Evolutionary conservation across 2,329 filamentous ascomycete species (phyloP), one percentile per base, ranked within the genome.

Genomic region (Pseudopyrenochaeta lycopersici): DNA sequence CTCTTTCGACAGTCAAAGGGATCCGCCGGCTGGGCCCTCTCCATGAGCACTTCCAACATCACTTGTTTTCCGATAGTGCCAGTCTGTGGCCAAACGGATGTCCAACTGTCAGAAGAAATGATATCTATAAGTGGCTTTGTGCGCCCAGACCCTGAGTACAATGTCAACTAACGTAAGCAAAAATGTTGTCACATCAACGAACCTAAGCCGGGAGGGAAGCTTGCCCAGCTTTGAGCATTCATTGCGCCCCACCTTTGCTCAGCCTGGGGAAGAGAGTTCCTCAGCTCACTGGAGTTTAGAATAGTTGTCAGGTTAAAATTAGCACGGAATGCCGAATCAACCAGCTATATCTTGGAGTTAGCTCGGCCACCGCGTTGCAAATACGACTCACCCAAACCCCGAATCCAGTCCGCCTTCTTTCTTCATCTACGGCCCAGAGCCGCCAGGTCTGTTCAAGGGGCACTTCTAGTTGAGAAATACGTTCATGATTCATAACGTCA

Each of bases 361-460:
- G 23, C 15, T 9, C 9, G 23, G 9, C 23, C 23, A 27, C 4
- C 23, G 23, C 23, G 23, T 9, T 5, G 23, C 23, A 9, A 4
- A 27, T 27, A 5, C 9, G 9, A 18, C 46, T 29, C 32, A 48
- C 46, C 46, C 46, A 48, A 30, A 41, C 46, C 6, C 27, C 33
- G 20, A 48, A 48, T 18, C 46, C 46, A 18, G 36, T 41, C 6
- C 46, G 23, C 12, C 46, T 9, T n/a, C 46, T 17, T 33, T 48
- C 46, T 20, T 48, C 46, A 11, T 48, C 46, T 3, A 48, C n/a
- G 14, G 27, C 36, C 46, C 46, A 48, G 6, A 48, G 35, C 6
- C 35, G 27, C 46, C 46, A 49, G 3, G 46, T 33, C 15, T 42
- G 46, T 17, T 49, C 17, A 12, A 41, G 46, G 2, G 46, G 46